phyloP scores from a whole-genome alignment of 495 filamentous ascomycete species.

The Aspergillus funiculosus region DNA sequence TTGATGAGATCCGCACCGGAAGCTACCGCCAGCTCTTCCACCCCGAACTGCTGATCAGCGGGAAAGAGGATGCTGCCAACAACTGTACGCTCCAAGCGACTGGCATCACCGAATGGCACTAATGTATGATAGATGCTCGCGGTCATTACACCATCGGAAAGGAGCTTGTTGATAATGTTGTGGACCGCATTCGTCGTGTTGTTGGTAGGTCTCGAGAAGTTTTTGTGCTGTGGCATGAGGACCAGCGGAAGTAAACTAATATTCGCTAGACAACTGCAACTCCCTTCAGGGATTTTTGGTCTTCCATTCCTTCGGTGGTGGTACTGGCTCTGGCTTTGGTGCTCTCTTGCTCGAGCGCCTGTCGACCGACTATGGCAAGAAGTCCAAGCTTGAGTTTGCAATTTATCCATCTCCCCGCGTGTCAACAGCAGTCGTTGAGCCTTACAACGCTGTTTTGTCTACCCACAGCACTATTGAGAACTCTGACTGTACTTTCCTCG shows the following conservation, averaged over 20 bases:
- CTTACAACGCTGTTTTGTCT: conserved; percentile 86
- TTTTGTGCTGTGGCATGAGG: neutral
- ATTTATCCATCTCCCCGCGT: conserved; percentile 83
- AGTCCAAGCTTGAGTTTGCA: conserved; percentile 90
- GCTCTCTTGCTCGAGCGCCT: conserved; percentile 82
- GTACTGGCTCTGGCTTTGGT: conserved; percentile 87
- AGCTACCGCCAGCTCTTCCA: conserved; percentile 82
- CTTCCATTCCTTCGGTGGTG: conserved; percentile 92
- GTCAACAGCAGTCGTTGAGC: conserved; percentile 84
- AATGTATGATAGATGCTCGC: conserved; percentile 61
- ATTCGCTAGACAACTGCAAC: conserved; percentile 71
- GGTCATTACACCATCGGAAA: conserved; percentile 93
- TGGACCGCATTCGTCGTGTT: conserved; percentile 81
- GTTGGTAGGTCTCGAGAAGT: conserved; percentile 46
- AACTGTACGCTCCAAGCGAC: conserved; percentile 51
- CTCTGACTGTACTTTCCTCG: conserved; percentile 87
- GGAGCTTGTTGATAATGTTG: conserved; percentile 77
- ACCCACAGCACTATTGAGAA: conserved; percentile 94
- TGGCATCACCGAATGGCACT: conserved; percentile 11
- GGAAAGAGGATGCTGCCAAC: conserved; percentile 92
- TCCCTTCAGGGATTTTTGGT: conserved; percentile 87
- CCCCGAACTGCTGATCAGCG: conserved; percentile 79
- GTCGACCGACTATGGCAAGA: conserved; percentile 86
- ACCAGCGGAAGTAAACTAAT: conserved; percentile 12
- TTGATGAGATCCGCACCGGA: conserved; percentile 87